Evolutionary conservation across 108 stramenopile genomes (phyloP).

Genomic region (Aurantiochytrium sp.): DNA sequence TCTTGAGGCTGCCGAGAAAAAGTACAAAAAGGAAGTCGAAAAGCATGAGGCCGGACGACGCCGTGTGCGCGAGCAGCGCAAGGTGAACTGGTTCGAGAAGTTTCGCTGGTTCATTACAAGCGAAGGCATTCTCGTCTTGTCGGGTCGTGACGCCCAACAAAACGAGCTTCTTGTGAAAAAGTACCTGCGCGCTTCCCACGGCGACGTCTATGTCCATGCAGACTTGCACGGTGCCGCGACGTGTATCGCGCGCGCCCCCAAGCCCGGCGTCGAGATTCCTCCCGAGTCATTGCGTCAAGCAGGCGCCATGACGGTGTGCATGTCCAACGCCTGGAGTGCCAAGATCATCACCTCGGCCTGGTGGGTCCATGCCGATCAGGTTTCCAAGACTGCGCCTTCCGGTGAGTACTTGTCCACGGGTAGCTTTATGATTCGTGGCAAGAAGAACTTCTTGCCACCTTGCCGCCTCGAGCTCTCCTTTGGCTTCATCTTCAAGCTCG

Average conservation of each 20-base stretch:
- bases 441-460: slow-evolving; percentile 86
- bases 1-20: slow-evolving; percentile 69
- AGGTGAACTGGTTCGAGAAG: slow-evolving; percentile 90
- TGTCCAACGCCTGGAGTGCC: slow-evolving; percentile 80
- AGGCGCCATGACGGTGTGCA: slow-evolving; percentile 74
- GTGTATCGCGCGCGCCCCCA: slow-evolving; percentile 62
- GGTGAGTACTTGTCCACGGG: slow-evolving; percentile 93
- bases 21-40: slow-evolving; percentile 15
- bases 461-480: slow-evolving; percentile 84
- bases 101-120: slow-evolving; percentile 90
- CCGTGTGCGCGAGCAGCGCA: slow-evolving; percentile 46
- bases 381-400: slow-evolving; percentile 86
- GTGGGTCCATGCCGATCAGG: slow-evolving; percentile 89
- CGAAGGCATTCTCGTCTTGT: slow-evolving; percentile 84
- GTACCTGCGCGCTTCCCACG: slow-evolving; percentile 67
- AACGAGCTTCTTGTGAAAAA: slow-evolving; percentile 84
- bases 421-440: slow-evolving; percentile 90
- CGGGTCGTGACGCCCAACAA: slow-evolving; percentile 87
- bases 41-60: slow-evolving; percentile 25
- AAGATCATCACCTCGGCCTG: slow-evolving; percentile 76
- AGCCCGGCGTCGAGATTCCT: slow-evolving; percentile 49
- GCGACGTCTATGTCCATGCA: slow-evolving; percentile 95
- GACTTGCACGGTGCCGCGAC: slow-evolving; percentile 90
- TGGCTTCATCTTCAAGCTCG: slow-evolving; percentile 80
- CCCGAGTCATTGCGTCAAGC: slow-evolving; percentile 74